Evolutionary conservation across 768 basidiomycete species (phyloP).

Genomic region (Termitomyces sp.): DNA sequence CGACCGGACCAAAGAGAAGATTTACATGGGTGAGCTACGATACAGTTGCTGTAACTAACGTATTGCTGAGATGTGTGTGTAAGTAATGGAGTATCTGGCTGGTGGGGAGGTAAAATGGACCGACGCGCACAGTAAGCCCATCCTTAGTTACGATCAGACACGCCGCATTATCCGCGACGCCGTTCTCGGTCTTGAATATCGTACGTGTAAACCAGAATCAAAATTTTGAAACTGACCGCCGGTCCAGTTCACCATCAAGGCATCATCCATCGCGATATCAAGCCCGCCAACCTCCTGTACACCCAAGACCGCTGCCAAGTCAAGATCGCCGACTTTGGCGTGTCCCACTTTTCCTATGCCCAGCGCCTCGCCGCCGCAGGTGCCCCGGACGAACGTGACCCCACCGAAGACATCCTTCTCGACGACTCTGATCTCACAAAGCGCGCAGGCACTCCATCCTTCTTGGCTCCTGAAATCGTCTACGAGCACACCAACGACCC

Average conservation of each 20-base stretch:
- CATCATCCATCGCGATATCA: slow-evolving; percentile 99
- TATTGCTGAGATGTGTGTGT: slow-evolving; percentile 18
- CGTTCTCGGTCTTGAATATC: slow-evolving; percentile 89
- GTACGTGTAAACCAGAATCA: slow-evolving; percentile 42
- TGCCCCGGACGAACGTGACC: slow-evolving; percentile 32
- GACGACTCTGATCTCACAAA: slow-evolving; percentile 86
- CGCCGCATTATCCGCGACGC: slow-evolving; percentile 89
- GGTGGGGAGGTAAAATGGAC: slow-evolving; percentile 96
- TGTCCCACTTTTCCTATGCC: slow-evolving; percentile 92
- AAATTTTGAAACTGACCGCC: background rate
- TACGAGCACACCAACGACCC: slow-evolving; percentile 47
- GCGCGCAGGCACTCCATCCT: slow-evolving; percentile 92
- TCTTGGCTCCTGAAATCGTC: slow-evolving; percentile 94
- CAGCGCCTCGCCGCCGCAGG: slow-evolving; percentile 69
- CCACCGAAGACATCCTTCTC: slow-evolving; percentile 57
- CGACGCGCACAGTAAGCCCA: slow-evolving; percentile 54
- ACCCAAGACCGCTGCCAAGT: slow-evolving; percentile 80
- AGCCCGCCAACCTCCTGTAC: slow-evolving; percentile 95
- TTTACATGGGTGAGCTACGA: slow-evolving; percentile 74
- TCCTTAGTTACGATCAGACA: slow-evolving; percentile 79
- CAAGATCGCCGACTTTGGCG: slow-evolving; percentile 98
- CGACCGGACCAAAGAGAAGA: slow-evolving; percentile 79
- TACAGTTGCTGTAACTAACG: no score
- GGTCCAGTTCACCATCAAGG: slow-evolving; percentile 88
- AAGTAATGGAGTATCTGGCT: slow-evolving; percentile 94